phyloP scores from a whole-genome alignment of 2,329 filamentous ascomycete genomes.

The Penicillium hesseltinei region DNA sequence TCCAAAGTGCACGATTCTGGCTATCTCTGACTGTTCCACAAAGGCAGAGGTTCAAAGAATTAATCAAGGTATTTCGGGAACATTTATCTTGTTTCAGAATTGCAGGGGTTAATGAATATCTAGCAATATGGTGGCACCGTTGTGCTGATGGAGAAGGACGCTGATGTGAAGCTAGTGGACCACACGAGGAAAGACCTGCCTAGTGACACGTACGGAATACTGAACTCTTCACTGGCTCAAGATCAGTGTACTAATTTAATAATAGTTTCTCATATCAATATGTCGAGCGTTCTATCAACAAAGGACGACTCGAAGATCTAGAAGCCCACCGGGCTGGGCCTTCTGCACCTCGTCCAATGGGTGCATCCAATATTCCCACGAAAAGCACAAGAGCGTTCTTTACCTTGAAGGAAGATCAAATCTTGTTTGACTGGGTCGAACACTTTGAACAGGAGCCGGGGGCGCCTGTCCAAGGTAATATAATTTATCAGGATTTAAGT shows the following conservation, averaged over 20 bases:
- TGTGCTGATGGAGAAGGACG: slow-evolving; percentile 53
- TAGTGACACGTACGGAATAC: slow-evolving; percentile 47
- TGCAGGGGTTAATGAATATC: not conserved
- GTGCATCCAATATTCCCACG: slow-evolving; percentile 39
- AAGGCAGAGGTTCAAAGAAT: slow-evolving; percentile 48
- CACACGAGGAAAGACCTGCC: slow-evolving; percentile 53
- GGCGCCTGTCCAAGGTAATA: slow-evolving; percentile 39
- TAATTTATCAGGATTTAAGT: slow-evolving; percentile 47
- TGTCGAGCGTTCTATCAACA: slow-evolving; percentile 54
- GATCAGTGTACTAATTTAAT: slow-evolving; percentile 3
- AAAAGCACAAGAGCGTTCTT: slow-evolving; percentile 35
- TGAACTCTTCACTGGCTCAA: slow-evolving; percentile 14
- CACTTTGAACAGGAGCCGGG: slow-evolving; percentile 32
- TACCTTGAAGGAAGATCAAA: slow-evolving; percentile 46
- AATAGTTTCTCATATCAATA: slow-evolving; percentile 56
- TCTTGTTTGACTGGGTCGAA: slow-evolving; percentile 47
- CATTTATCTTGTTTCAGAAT: not conserved
- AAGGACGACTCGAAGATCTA: slow-evolving; percentile 49
- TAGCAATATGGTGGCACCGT: slow-evolving; percentile 56
- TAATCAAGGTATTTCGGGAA: slow-evolving; percentile 43
- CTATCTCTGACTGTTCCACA: slow-evolving; percentile 54
- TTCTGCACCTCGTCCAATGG: slow-evolving; percentile 44
- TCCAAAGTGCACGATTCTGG: slow-evolving; percentile 58
- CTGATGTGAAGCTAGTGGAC: slow-evolving; percentile 60
- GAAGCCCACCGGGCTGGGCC: slow-evolving; percentile 50